A percentile compares a stretch with the other conserved stretches of the same genome.
Conservation (phyloP, 2,329 filamentous ascomycete genomes). For the Trichophyton equinum region DNA sequence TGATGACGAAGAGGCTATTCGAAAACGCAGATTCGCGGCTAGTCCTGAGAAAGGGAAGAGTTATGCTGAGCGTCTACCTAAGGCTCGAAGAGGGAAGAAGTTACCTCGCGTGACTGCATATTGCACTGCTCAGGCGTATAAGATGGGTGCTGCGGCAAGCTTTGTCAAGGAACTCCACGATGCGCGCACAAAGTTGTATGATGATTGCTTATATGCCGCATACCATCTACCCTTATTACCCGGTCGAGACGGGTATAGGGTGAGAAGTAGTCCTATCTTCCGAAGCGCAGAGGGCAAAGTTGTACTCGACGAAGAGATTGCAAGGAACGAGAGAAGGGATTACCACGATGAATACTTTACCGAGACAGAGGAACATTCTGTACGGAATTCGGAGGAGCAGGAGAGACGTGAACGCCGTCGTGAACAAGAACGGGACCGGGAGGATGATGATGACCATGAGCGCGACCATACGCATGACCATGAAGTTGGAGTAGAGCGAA, state of each 20-base stretch:
- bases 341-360: constrained; percentile 87
- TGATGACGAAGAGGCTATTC: constrained; percentile 49
- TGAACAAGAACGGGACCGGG: not conserved
- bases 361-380: constrained; percentile 41
- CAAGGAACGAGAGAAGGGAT: constrained; percentile 76
- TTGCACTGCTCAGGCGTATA: constrained; percentile 88
- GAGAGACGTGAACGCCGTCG: constrained; percentile 7
- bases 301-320: constrained; percentile 87
- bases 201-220: constrained; percentile 91
- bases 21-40: constrained; percentile 36
- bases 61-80: constrained; percentile 85
- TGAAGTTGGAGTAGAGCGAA: constrained; percentile 18
- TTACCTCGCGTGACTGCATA: constrained; percentile 86
- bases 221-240: constrained; percentile 85
- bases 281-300: constrained; percentile 91
- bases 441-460: constrained; percentile 10
- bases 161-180: constrained; percentile 81
- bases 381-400: constrained; percentile 24
- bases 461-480: constrained; percentile 18
- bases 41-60: constrained; percentile 57
- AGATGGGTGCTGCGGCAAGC: constrained; percentile 72
- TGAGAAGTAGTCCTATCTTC: constrained; percentile 79
- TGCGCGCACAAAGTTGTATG: constrained; percentile 89
- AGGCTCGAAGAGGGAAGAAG: constrained; percentile 74
- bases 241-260: constrained; percentile 71